phyloP scores from a whole-genome alignment of 2,329 filamentous ascomycete species.

The Ophiostoma perfectum region DNA sequence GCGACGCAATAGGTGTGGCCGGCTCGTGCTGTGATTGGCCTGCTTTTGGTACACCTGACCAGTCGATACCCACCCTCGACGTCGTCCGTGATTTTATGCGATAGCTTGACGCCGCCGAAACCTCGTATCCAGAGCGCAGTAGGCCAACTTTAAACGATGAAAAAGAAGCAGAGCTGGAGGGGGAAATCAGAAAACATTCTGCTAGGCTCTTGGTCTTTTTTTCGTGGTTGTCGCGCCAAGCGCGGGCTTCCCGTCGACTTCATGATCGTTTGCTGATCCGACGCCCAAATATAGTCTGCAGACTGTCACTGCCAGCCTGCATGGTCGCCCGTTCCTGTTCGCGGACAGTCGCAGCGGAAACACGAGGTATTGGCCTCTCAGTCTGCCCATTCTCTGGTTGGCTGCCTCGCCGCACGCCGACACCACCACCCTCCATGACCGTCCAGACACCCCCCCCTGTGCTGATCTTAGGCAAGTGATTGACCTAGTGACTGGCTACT shows the following conservation, averaged over 20 bases:
- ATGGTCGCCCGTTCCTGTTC: neutral
- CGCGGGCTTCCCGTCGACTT: neutral
- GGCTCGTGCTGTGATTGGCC: conserved; percentile 22
- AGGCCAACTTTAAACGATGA: too few species aligned
- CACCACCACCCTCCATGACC: neutral
- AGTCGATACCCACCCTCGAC: conserved; percentile 23
- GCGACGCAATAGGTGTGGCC: conserved; percentile 15
- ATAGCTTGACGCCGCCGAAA: neutral
- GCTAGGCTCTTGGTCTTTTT: neutral
- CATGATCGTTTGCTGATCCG: neutral
- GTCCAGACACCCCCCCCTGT: neutral
- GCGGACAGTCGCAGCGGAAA: neutral
- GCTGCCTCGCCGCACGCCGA: conserved; percentile 10
- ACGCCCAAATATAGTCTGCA: neutral
- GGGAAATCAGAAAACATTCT: neutral
- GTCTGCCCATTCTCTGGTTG: neutral
- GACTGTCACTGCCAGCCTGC: neutral
- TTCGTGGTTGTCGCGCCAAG: neutral
- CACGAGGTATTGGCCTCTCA: neutral
- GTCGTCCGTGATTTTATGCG: neutral
- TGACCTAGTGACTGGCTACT: neutral
- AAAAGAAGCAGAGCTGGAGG: neutral
- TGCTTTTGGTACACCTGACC: conserved; percentile 21
- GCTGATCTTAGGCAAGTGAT: neutral
- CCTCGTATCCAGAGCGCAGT: neutral